These are phyloP conservation scores for Hypoxylon rickii DNA, from an alignment of 495 filamentous ascomycete genomes.

Conservation along the genomic window DNA sequence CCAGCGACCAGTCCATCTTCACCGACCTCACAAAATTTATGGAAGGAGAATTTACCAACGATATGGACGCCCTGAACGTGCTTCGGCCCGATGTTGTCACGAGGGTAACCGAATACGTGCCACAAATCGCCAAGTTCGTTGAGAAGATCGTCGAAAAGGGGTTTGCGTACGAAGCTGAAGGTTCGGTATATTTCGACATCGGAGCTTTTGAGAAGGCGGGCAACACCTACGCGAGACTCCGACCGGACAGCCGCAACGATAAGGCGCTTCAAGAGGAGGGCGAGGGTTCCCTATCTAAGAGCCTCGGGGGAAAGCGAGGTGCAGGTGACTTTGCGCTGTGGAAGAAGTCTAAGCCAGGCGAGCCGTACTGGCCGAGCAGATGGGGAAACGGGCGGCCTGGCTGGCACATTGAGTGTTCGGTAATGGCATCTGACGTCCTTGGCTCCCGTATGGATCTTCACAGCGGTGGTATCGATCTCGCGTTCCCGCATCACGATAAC, in stretches of 20 bases:
- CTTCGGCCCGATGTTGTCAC: slow-evolving; percentile 80
- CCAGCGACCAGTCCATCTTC: slow-evolving; percentile 70
- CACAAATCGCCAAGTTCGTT: slow-evolving; percentile 73
- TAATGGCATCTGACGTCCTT: slow-evolving; percentile 88
- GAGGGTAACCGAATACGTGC: slow-evolving; percentile 86
- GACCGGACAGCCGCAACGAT: slow-evolving; percentile 86
- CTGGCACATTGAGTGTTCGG: slow-evolving; percentile 98
- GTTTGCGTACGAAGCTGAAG: slow-evolving; percentile 84
- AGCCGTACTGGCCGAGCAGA: slow-evolving; percentile 83
- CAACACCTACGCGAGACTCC: slow-evolving; percentile 81
- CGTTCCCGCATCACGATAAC: slow-evolving; percentile 96
- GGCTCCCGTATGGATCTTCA: slow-evolving; percentile 89
- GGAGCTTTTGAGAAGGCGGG: slow-evolving; percentile 80
- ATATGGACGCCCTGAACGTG: slow-evolving; percentile 86
- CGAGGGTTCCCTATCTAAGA: slow-evolving; percentile 80
- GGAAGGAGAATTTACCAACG: slow-evolving; percentile 80
- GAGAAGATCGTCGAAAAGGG: slow-evolving; percentile 79
- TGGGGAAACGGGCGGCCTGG: slow-evolving; percentile 91
- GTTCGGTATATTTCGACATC: slow-evolving; percentile 95
- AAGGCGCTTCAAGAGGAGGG: slow-evolving; percentile 84
- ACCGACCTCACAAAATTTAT: slow-evolving; percentile 79
- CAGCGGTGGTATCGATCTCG: slow-evolving; percentile 89
- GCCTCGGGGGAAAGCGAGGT: slow-evolving; percentile 67
- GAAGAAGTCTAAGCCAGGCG: slow-evolving; percentile 91
- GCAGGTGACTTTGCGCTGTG: slow-evolving; percentile 89